Base-by-base conservation (phyloP, 495 filamentous ascomycete genomes). In the Neurospora cerealis region DNA sequence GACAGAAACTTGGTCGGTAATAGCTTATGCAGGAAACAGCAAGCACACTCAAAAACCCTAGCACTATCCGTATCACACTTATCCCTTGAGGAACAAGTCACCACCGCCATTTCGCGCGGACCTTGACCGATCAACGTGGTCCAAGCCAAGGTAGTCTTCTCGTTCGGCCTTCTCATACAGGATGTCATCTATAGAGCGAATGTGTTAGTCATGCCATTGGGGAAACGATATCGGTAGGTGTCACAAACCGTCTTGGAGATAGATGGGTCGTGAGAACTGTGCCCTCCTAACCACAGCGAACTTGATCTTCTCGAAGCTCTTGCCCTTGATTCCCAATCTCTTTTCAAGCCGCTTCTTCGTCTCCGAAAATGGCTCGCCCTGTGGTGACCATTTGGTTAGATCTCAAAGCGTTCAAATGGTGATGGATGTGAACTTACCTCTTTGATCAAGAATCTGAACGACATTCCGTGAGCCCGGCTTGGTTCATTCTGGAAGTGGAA, bases 261-360 rank as follows among this genome's bases (percentile, higher is more conserved):
- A 97, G 72, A 88, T 85, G 5, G 95, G 91, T 77, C 88, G 92
- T 24, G 91, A 89, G 81, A 91, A 96, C 9, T 81, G 79, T 36
- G 86, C 81, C 71, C 92, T 88, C 74, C 89, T 88, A 8, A 98
- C 87, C 62, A 97, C 83, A 6, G 94, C 93, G 85, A 99, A 98
- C 82, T 95, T 97, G 80, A 98, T 94, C 86, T 98, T 99, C 82
- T 99, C 96, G 75, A 98, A 96, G 72, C 93, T 93, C 85, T 98
- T 98, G 75, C 96, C 96, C 84, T 97, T 98, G 80, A 99, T 90
- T 15, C 94, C 94, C 3, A 93, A 97, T 69, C 96, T 88, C 79
- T 93, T 93, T 77, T 93, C 93, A 4, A 99, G 86, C 32, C 96
- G 90, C 78, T 95, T 91, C 84, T 94, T 97, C 70, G 96, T 98